Evolutionary conservation across 176 grass and related monocot genomes (phyloP).

Genomic region (Luzula sylvatica): DNA sequence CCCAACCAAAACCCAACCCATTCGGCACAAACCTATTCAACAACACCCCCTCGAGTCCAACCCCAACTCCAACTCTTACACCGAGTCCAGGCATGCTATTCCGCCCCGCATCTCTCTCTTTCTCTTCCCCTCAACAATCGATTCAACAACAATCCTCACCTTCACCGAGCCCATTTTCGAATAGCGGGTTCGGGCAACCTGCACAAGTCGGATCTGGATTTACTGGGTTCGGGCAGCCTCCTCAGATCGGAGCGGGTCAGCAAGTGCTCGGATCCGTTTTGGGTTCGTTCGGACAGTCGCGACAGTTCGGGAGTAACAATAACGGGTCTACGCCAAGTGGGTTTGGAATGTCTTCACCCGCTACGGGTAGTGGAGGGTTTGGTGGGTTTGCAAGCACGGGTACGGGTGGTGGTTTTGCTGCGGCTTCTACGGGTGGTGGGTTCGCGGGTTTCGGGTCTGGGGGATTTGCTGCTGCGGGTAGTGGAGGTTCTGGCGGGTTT

Average conservation of each 20-base stretch:
- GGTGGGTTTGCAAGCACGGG: conserved; percentile 60
- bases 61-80: conserved; percentile 25
- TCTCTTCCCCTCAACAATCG: conserved; percentile 57
- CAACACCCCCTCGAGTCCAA: conserved; percentile 28
- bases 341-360: conserved; percentile 22
- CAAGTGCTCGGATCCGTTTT: conserved; percentile 87
- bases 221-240: conserved; percentile 50
- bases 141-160: conserved; percentile 44
- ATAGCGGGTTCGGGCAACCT: conserved; percentile 81
- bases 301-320: conserved; percentile 52
- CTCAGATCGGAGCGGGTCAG: conserved; percentile 53
- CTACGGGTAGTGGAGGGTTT: conserved; percentile 38
- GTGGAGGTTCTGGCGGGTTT: conserved; percentile 13
- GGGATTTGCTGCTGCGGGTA: conserved; percentile 45
- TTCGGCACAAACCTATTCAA: conserved; percentile 56
- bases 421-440: conserved; percentile 40
- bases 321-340: conserved; percentile 12
- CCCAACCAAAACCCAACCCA: conserved; percentile 49
- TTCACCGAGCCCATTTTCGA: conserved; percentile 35
- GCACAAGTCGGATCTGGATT: conserved; percentile 48
- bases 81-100: conserved; percentile 57
- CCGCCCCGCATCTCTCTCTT: conserved; percentile 61
- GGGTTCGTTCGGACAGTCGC: conserved; percentile 90
- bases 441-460: conserved; percentile 54
- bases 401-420: conserved; percentile 55